phyloP scores from a whole-genome alignment of 2,329 filamentous ascomycete genomes.

The Fusarium praegraminearum region DNA sequence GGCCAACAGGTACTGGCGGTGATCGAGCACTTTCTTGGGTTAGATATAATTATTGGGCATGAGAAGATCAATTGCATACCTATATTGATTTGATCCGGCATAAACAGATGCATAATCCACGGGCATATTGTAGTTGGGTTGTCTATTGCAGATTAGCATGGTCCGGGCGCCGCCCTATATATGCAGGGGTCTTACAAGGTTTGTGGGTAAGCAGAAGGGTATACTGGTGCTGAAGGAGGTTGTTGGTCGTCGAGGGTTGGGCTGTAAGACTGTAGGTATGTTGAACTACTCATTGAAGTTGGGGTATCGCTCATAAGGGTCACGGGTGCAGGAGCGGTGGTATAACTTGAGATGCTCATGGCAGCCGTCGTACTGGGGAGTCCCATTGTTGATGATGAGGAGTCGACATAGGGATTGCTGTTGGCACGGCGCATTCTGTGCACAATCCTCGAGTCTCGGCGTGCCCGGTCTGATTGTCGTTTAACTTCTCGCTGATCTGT shows the following conservation, averaged over 20 bases:
- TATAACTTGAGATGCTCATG: constrained; percentile 63
- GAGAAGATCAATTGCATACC: constrained; percentile 50
- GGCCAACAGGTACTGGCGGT: constrained; percentile 54
- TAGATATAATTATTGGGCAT: constrained; percentile 25
- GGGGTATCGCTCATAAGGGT: constrained; percentile 64
- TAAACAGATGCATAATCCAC: constrained; percentile 59
- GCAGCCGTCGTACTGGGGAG: constrained; percentile 57
- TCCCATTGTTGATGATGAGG: constrained; percentile 51
- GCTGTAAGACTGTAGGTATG: constrained; percentile 65
- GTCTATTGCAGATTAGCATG: constrained; percentile 49
- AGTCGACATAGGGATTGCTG: constrained; percentile 59
- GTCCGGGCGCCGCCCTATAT: constrained; percentile 44
- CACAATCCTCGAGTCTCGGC: constrained; percentile 68
- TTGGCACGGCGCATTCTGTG: constrained; percentile 63
- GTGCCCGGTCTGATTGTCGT: constrained; percentile 69
- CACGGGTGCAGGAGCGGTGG: constrained; percentile 63
- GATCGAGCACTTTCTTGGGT: constrained; percentile 53
- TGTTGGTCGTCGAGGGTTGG: constrained; percentile 60
- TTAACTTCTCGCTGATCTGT: constrained; percentile 72
- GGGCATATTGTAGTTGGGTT: constrained; percentile 56
- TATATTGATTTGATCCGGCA: constrained; percentile 53
- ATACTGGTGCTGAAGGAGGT: constrained; percentile 51
- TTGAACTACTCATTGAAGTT: constrained; percentile 56
- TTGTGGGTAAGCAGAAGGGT: constrained; percentile 52
- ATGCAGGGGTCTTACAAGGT: constrained; percentile 52